A percentile compares a stretch with the other conserved stretches of the same genome.
These are phyloP conservation scores for Termitomyces sp. DNA, from an alignment of 768 basidiomycete genomes.

Conservation along the genomic window DNA sequence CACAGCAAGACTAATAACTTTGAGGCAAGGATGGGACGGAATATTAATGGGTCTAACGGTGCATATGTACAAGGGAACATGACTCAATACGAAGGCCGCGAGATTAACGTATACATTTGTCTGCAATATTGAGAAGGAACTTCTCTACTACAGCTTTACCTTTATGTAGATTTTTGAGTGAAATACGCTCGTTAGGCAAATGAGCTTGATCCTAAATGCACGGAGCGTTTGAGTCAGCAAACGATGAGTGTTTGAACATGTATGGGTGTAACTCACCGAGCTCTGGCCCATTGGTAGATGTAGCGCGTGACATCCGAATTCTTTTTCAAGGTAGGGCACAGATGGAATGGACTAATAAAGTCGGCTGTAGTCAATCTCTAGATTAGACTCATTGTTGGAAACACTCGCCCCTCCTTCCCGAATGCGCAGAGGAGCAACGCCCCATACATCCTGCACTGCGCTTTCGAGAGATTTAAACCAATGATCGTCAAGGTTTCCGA, in stretches of 20 bases:
- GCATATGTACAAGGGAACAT: neutral
- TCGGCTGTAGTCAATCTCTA: neutral
- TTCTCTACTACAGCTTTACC: conserved; percentile 77
- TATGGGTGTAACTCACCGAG: conserved; percentile 47
- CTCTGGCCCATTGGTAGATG: conserved; percentile 96
- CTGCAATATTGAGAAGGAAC: conserved; percentile 58
- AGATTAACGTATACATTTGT: conserved; percentile 11
- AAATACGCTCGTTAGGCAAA: conserved; percentile 89
- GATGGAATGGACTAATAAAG: conserved; percentile 80
- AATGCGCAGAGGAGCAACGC: conserved; percentile 77
- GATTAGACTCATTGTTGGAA: neutral
- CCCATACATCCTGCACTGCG: conserved; percentile 87
- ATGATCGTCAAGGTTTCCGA: conserved; percentile 78
- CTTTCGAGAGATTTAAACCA: conserved; percentile 87
- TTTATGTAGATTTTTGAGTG: conserved; percentile 73
- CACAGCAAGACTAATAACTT: neutral
- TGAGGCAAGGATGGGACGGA: neutral
- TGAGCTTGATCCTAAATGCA: conserved; percentile 78
- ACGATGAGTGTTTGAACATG: neutral
- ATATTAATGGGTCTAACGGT: neutral
- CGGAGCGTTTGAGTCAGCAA: neutral
- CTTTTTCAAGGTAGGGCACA: conserved; percentile 89
- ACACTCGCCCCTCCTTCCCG: conserved; percentile 86
- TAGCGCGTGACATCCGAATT: conserved; percentile 83
- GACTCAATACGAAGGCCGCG: too few relatives aligned